Base-by-base conservation (phyloP, 176 grass and related monocot genomes). In the Pontederia paniculata region DNA sequence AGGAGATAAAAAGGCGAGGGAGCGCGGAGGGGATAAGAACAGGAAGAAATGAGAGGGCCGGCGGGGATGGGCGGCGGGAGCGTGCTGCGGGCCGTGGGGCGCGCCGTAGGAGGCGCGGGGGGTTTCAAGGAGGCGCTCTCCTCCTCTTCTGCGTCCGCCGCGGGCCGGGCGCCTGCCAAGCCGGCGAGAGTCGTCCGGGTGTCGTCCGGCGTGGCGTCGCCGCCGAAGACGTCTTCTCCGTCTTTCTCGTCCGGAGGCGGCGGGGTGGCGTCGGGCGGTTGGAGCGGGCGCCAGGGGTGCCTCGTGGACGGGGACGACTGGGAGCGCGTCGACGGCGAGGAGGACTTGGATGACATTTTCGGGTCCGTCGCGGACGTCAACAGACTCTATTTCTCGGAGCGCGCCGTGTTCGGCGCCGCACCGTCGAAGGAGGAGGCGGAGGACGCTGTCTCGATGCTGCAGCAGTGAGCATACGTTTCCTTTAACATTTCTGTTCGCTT, bases 351-450 rank as follows among this genome's bases (percentile, higher is more conserved):
- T 51, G 21, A 63, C 11, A 44, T 47, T 37, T 37, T 37, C 12
- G 60, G 17, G 4, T 18, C 1, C 12, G 9, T 15, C 44, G 43
- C 4, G 12, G 60, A 63, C 12, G 54, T 5, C 57, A 10, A 31
- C 19, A n/a, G 66, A 61, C 13, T 42, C 18, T 17, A 42, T 11
- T 46, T 46, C 42, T 16, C 41, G 17, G 66, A 74, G 2, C 46
- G 52, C 15, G 70, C 51, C 42, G 65, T 66, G 60, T 75, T 91
- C 50, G 83, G 75, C 10, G 46, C 17, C 10, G 69, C 58, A 17
- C 93, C 86, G 11, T 84, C 83, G 0, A 59, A 23, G 10, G 83
- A 91, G 7, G 93, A 98, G 75, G 80, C 83, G 21, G 69, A 80
- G 25, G 77, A 77, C 19, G 93, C 83, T 21, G 58, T 98, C 44